These are phyloP conservation scores for Cryoendolithus antarcticus DNA, from an alignment of 2,329 filamentous ascomycete genomes.

Conservation along the genomic window DNA sequence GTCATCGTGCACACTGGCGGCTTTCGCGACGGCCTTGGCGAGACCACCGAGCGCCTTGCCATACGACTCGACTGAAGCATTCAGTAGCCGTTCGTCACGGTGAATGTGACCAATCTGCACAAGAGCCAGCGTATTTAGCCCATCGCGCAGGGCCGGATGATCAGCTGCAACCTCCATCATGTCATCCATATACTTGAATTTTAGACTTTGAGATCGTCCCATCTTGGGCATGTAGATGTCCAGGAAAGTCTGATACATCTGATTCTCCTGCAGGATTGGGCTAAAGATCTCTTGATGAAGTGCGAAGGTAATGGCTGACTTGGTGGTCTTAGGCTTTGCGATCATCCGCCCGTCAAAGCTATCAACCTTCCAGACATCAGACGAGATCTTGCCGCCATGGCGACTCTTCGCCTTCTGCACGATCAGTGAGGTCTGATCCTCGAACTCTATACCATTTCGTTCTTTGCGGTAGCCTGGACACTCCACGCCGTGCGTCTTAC, in stretches of 20 bases:
- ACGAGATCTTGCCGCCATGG: slow-evolving; percentile 1
- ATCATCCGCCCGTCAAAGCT: too few species aligned
- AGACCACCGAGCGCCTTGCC: slow-evolving; percentile 7
- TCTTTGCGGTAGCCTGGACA: slow-evolving; percentile 9
- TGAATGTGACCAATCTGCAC: slow-evolving; percentile 8
- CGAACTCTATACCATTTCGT: slow-evolving; percentile 8
- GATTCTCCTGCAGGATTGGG: too few species aligned
- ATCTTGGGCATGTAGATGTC: slow-evolving; percentile 5
- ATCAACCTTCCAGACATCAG: too few species aligned
- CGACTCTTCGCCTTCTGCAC: slow-evolving; percentile 2
- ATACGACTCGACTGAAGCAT: slow-evolving; percentile 6
- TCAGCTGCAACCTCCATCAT: background rate
- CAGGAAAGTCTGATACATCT: slow-evolving; percentile 6
- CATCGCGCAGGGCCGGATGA: slow-evolving; percentile 7
- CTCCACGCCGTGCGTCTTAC: slow-evolving; percentile 8
- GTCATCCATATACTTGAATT: slow-evolving; percentile 3
- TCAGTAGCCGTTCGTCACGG: slow-evolving; percentile 5
- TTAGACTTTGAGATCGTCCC: slow-evolving; percentile 1
- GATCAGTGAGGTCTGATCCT: slow-evolving; percentile 6
- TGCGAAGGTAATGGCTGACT: too few species aligned
- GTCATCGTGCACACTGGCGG: slow-evolving; percentile 8
- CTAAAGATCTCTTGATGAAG: too few species aligned
- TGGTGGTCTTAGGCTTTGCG: too few species aligned
- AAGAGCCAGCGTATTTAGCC: slow-evolving; percentile 7
- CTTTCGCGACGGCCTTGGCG: slow-evolving; percentile 5